These are phyloP conservation scores for Cyclotella cryptica DNA, from an alignment of 108 stramenopile species.

Conservation along the genomic window DNA sequence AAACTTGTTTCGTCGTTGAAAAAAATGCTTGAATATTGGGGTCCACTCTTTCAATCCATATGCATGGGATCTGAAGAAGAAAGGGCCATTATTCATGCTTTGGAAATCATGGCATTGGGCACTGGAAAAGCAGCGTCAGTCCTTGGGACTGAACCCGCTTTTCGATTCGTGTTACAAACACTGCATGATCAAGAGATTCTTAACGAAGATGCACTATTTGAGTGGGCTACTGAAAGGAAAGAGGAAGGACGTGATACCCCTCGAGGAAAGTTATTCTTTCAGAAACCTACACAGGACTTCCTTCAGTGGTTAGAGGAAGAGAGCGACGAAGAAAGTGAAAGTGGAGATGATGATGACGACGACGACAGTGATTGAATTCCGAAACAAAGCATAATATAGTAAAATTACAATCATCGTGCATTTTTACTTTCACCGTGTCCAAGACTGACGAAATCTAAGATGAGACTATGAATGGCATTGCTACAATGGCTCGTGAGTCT, in stretches of 20 bases:
- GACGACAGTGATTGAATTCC: constrained; percentile 37
- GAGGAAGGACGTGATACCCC: constrained; percentile 60
- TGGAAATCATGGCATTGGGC: constrained; percentile 71
- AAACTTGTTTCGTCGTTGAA: constrained; percentile 73
- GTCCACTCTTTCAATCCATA: constrained; percentile 75
- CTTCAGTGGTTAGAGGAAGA: constrained; percentile 84
- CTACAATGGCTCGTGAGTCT: too few relatives aligned
- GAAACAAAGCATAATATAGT: neutral
- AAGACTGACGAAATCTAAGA: too few relatives aligned
- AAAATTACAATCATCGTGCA: neutral
- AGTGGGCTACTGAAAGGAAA: constrained; percentile 77
- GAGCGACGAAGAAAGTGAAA: constrained; percentile 41
- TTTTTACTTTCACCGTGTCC: neutral
- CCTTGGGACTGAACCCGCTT: constrained; percentile 64
- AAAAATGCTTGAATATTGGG: constrained; percentile 75
- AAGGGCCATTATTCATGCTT: constrained; percentile 69
- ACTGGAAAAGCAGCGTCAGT: constrained; percentile 59
- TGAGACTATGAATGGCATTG: too few relatives aligned
- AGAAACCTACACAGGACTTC: constrained; percentile 84
- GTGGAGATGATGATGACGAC: constrained; percentile 33
- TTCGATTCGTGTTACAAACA: constrained; percentile 86
- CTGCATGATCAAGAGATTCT: constrained; percentile 84
- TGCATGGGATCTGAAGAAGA: constrained; percentile 82
- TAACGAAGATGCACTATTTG: constrained; percentile 82
- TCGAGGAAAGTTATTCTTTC: constrained; percentile 59